Conservation (phyloP, 345 rosid genomes). For the Hibiscus mutabilis region DNA sequence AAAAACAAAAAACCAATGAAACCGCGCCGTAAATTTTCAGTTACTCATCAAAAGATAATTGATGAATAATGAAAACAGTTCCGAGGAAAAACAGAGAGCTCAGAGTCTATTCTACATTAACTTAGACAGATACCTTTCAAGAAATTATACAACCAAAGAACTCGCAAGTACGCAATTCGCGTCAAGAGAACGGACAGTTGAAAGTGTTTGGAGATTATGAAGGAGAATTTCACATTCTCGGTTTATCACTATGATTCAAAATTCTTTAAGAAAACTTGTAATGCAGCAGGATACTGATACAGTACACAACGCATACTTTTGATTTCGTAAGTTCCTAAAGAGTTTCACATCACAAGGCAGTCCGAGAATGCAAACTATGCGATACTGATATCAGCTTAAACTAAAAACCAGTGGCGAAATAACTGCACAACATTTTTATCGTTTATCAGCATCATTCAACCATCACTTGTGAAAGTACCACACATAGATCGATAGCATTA, state of each 20-base stretch:
- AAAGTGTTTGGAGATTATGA: not conserved
- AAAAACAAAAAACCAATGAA: constrained; percentile 13
- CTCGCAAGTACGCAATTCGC: not conserved
- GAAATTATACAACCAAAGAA: not conserved
- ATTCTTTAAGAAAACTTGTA: not conserved
- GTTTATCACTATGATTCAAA: not conserved
- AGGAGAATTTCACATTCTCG: not conserved
- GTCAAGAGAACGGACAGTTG: not conserved
- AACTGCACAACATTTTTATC: not conserved
- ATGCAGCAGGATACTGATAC: not conserved
- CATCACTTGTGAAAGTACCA: too few species aligned
- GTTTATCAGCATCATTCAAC: too few species aligned
- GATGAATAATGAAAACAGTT: not conserved
- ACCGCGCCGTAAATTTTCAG: not conserved
- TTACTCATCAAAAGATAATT: not conserved
- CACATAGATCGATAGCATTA: too few species aligned
- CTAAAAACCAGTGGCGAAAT: not conserved
- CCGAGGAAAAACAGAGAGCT: too few species aligned
- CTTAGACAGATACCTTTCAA: not conserved
- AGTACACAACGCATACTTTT: not conserved
- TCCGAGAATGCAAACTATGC: not conserved
- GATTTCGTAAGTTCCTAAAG: not conserved
- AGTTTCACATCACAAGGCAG: too few species aligned
- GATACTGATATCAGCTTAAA: not conserved
- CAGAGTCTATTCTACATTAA: not conserved